Conservation (phyloP, 1,139 yeast species). For the Yamadazyma aaseri region DNA sequence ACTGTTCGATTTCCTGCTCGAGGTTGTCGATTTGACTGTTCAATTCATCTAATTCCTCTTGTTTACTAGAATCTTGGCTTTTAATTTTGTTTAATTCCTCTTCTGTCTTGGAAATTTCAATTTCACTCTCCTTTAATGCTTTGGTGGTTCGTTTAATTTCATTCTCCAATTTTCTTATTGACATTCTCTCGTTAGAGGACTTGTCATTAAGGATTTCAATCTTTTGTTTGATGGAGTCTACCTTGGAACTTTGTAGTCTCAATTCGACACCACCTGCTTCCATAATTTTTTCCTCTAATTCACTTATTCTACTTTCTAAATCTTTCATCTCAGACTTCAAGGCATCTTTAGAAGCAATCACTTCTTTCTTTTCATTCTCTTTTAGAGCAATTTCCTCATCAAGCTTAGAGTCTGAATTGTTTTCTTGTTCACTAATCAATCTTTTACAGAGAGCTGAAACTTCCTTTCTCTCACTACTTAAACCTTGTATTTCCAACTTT, state of each 20-base stretch:
- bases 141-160: slow-evolving; percentile 58
- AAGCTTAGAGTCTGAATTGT: slow-evolving; percentile 21
- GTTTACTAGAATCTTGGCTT: slow-evolving; percentile 33
- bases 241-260: slow-evolving; percentile 77
- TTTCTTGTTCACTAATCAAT: slow-evolving; percentile 39
- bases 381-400: slow-evolving; percentile 40
- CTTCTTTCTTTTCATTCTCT: slow-evolving; percentile 30
- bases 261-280: slow-evolving; percentile 89
- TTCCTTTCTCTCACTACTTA: slow-evolving; percentile 48
- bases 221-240: slow-evolving; percentile 70
- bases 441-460: slow-evolving; percentile 33
- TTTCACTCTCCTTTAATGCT: slow-evolving; percentile 43
- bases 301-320: slow-evolving; percentile 56
- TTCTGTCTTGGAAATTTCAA: slow-evolving; percentile 31
- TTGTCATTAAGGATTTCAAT: slow-evolving; percentile 62
- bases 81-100: slow-evolving; percentile 29
- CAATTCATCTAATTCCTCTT: slow-evolving; percentile 30
- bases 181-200: slow-evolving; percentile 58
- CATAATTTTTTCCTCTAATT: slow-evolving; percentile 75
- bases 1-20: slow-evolving; percentile 28
- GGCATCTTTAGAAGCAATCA: slow-evolving; percentile 38
- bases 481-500: slow-evolving; percentile 64
- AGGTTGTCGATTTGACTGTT: slow-evolving; percentile 25
- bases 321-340: slow-evolving; percentile 57
- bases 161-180: slow-evolving; percentile 63